Base-by-base conservation (phyloP, 2,329 filamentous ascomycete genomes). In the Zymoseptoria pseudotritici region DNA sequence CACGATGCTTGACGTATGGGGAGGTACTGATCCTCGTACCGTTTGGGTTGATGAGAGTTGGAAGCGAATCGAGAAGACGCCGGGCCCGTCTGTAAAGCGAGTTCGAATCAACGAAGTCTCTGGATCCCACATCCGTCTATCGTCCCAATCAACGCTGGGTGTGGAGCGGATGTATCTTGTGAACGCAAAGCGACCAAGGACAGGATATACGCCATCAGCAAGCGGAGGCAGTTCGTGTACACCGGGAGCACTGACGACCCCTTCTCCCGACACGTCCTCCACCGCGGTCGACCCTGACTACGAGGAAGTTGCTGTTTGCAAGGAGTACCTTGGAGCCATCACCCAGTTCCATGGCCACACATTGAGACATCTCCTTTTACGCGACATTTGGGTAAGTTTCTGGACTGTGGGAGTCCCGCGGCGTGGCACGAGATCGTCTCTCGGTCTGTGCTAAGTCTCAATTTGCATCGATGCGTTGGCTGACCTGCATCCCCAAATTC, bases 31-130 rank as follows among this genome's bases (percentile, higher is more conserved):
- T 59, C 79, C 77, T 0, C 61, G 63, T 24, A 72, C 68, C 11
- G 74, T 82, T 2, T 86, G 85, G 68, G 72, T 84, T 11, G 83
- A 86, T 64, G 76, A 79, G 36, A 80, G 78, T 1, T 86, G 83
- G 83, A 74, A 77, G 13, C 52, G 65, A 22, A 26, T 71, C 2
- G 62, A 66, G 2, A 31, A 26, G 2, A 60, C 66, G 10, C 55
- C 64, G 22, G 60, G 58, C 26, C 22, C 58, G 11, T 53, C 62
- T 3, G 67, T 66, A 58, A 62, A 58, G 8, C 29, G 46, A 2
- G 54, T 66, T 13, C 62, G 70, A 8, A 67, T 22, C 59, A 67
- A 61, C 66, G 71, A 58, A 66, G 69, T 71, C 70, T 50, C 69
- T 63, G 29, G 58, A 24, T 53, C 65, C 51, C 62, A 72, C 50